Evolutionary conservation across 2,329 filamentous ascomycete species (phyloP), one percentile per base, ranked within the genome.

Genomic region (Pestalotiopsis sp.): DNA sequence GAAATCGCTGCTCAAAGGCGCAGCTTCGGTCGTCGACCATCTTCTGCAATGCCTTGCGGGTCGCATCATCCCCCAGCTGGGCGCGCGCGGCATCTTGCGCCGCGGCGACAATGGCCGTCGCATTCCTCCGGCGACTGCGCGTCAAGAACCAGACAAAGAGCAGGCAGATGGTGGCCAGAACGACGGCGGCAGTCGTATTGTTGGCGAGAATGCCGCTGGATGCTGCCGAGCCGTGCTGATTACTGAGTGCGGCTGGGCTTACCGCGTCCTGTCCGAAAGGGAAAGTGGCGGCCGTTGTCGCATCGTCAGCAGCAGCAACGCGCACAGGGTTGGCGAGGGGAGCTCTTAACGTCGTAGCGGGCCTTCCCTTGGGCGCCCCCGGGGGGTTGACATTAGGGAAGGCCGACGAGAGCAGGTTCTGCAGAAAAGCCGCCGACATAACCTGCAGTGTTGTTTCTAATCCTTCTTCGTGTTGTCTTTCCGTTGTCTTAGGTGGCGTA

Each of bases 1-100:
- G 70, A 22, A 73, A 44, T 67, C 69, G 30, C 68, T 67, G 65
- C 26, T 65, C 62, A 24, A 56, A 20, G 7, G 62, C 40, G 7
- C 10, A 35, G 13, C 11, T 65, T 14, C 39, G 62, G 44, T 65
- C 44, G 35, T 48, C 48, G 7, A 65, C 35, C n/a, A 48, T 35
- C 24, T 55, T n/a, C 40, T 56, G 40, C 40, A 65, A 44, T n/a
- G 20, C 26, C 20, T 40, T 44, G 48, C 24, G 24, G 48, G 52
- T 57, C 5, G 48, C 62, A 10, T 55, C 62, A 48, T 65, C 62
- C 40, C 57, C n/a, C 24, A 20, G 13, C 30, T 62, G 59, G 13
- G 24, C 35, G 26, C n/a, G 24, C 35, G 59, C 59, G 20, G 59
- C 26, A 22, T 22, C 22, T 30, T 30, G 44, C 62, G 20, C 30